These are phyloP conservation scores for Talaromyces thailandensis DNA, from an alignment of 495 filamentous ascomycete genomes.

Conservation along the genomic window DNA sequence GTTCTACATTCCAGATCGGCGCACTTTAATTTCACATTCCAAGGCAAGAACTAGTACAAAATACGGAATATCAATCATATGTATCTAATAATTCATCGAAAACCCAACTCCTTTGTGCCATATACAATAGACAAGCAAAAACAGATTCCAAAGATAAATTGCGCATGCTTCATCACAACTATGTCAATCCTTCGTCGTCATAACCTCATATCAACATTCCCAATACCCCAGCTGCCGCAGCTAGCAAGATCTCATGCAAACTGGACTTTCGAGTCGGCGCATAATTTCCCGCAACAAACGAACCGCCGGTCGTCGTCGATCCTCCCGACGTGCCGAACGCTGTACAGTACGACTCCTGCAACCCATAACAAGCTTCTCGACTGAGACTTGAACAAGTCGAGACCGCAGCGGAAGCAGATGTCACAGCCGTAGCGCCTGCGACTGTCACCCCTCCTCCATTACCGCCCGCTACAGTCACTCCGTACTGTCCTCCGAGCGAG, in stretches of 20 bases:
- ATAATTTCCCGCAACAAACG: conserved; percentile 16
- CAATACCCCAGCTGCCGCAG: conserved; percentile 31
- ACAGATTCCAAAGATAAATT: neutral
- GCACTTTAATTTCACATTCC: neutral
- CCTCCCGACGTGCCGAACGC: conserved; percentile 21
- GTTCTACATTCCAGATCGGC: neutral
- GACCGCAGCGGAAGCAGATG: conserved; percentile 39
- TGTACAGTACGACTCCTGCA: conserved; percentile 47
- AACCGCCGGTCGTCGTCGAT: conserved; percentile 12
- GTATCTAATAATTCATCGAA: neutral
- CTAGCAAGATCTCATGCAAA: conserved; percentile 34
- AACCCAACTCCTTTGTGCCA: neutral
- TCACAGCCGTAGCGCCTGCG: conserved; percentile 42
- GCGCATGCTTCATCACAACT: neutral
- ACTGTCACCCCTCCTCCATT: conserved; percentile 53
- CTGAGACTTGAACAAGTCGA: conserved; percentile 61
- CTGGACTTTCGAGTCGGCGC: conserved; percentile 18
- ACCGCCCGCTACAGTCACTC: conserved; percentile 32
- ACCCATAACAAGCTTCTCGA: conserved; percentile 47
- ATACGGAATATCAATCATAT: neutral
- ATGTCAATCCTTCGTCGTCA: neutral
- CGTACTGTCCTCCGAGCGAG: conserved; percentile 42
- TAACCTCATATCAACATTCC: conserved; percentile 32
- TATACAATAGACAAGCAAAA: neutral
- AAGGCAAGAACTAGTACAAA: neutral